Evolutionary conservation across 75 land plant genomes (phyloP).

Genomic region (Ceratopteris richardii): DNA sequence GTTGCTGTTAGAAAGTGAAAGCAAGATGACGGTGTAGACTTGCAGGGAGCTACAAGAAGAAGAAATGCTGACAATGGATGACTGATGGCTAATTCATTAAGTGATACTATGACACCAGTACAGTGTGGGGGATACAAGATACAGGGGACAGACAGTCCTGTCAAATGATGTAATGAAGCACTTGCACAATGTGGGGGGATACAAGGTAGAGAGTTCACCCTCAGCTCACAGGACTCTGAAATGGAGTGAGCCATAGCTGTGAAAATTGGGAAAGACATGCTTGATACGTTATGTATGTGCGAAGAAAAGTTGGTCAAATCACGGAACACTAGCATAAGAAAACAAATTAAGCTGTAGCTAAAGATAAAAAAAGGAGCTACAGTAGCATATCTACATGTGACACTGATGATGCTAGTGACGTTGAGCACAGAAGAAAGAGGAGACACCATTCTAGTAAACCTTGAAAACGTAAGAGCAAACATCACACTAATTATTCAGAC

Average conservation of each 20-base stretch:
- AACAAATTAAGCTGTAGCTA: neutral
- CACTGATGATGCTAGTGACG: neutral
- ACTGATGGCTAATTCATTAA: no score
- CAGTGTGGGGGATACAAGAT: no score
- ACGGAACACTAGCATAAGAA: neutral
- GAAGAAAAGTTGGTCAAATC: slow-evolving; percentile 9
- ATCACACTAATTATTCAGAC: no score
- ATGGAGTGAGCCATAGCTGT: slow-evolving; percentile 71
- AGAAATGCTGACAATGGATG: no score
- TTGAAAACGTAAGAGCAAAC: neutral
- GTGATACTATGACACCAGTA: no score
- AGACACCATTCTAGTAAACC: neutral
- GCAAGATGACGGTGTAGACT: no score
- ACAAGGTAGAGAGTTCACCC: no score
- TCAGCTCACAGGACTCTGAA: slow-evolving; percentile 77
- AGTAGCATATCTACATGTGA: neutral
- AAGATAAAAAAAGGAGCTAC: neutral
- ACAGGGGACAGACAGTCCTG: no score
- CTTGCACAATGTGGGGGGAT: no score
- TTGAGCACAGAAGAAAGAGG: neutral
- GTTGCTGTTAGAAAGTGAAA: no score
- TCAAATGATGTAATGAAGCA: no score
- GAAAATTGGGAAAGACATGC: slow-evolving; percentile 22
- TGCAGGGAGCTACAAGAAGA: no score
- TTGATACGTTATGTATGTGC: slow-evolving; percentile 16